phyloP scores from a whole-genome alignment of 345 rosid genomes.

The Gossypioides kirkii region DNA sequence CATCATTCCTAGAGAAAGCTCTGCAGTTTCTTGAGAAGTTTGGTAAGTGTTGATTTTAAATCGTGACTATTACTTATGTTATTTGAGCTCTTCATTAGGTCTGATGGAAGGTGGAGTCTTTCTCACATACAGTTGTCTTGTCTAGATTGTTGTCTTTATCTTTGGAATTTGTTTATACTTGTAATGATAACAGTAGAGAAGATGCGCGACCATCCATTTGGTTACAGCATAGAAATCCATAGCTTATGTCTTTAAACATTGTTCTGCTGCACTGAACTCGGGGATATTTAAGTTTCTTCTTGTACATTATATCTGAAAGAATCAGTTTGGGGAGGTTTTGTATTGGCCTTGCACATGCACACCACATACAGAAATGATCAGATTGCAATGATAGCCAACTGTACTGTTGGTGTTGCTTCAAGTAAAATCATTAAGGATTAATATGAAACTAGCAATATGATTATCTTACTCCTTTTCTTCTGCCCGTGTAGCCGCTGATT shows the following conservation, averaged over 20 bases:
- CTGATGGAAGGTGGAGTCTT: neutral
- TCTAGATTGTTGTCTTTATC: slow-evolving; percentile 1
- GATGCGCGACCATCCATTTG: neutral
- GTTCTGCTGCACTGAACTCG: neutral
- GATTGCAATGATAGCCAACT: neutral
- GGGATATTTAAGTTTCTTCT: neutral
- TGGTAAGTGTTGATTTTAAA: slow-evolving; percentile 49
- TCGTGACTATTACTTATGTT: slow-evolving; percentile 5
- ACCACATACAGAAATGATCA: neutral
- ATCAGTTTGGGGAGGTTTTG: neutral
- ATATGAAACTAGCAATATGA: neutral
- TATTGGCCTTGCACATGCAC: neutral
- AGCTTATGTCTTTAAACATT: neutral
- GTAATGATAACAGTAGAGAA: neutral
- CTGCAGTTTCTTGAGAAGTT: slow-evolving; percentile 85
- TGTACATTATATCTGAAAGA: neutral
- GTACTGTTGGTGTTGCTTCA: neutral
- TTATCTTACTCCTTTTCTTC: neutral
- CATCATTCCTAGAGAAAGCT: slow-evolving; percentile 98
- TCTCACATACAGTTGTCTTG: neutral
- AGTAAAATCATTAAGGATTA: neutral
- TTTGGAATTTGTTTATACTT: neutral
- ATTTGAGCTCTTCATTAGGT: slow-evolving; percentile 4
- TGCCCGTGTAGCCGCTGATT: neutral
- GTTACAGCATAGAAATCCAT: neutral